A percentile compares a stretch with the other conserved stretches of the same genome.
Evolutionary conservation across 306 rosid genomes (phyloP).

Genomic region (Corylus avellana): DNA sequence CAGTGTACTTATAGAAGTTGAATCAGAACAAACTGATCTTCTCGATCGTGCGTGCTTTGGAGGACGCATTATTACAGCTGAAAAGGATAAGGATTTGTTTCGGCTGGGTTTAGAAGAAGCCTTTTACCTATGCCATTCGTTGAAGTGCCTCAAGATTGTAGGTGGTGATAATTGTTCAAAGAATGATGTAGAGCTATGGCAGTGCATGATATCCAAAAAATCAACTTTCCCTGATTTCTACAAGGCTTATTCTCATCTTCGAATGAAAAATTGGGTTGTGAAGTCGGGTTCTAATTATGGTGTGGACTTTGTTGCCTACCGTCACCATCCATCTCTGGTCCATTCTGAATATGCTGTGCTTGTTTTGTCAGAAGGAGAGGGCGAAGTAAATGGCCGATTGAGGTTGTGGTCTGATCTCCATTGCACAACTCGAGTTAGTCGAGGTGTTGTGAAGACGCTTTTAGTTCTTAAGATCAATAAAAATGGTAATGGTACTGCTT

Average conservation of each 20-base stretch:
- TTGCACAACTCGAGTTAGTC: conserved; percentile 61
- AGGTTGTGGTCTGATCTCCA: conserved; percentile 76
- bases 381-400: conserved; percentile 47
- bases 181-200: conserved; percentile 55
- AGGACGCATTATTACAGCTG: conserved; percentile 40
- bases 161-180: conserved; percentile 23
- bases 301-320: conserved; percentile 69
- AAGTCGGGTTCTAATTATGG: conserved; percentile 70
- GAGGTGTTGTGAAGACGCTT: conserved; percentile 68
- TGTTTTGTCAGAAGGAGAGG: conserved; percentile 48
- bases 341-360: conserved; percentile 84
- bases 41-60: conserved; percentile 72
- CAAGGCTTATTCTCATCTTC: conserved; percentile 68
- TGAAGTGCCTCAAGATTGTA: conserved; percentile 60
- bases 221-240: conserved; percentile 53
- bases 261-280: conserved; percentile 75
- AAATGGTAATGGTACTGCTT: conserved; percentile 38
- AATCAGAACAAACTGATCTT: conserved; percentile 51
- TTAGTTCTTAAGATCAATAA: conserved; percentile 46
- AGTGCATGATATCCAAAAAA: conserved; percentile 50
- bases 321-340: conserved; percentile 70
- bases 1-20: conserved; percentile 45
- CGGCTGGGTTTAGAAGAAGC: conserved; percentile 75
- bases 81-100: conserved; percentile 57
- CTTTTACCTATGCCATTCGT: conserved; percentile 55